Evolutionary conservation across 345 rosid genomes (phyloP).

Genomic region (Eucalyptus caleyi): DNA sequence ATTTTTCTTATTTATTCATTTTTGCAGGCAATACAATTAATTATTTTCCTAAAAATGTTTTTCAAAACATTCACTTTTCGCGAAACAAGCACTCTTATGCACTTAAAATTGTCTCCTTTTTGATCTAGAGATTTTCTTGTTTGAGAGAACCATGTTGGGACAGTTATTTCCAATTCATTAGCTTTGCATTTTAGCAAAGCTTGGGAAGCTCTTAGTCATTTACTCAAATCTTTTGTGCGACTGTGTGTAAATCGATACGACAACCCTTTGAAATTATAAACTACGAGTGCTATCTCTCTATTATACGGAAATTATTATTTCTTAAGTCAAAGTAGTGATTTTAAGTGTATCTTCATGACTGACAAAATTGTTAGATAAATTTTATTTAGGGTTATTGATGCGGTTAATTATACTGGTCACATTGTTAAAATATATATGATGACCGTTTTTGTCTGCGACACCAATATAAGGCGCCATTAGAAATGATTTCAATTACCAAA

Average conservation of each 20-base stretch:
- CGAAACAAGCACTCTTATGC: too few relatives aligned
- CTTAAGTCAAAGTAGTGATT: not conserved
- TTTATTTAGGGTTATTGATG: not conserved
- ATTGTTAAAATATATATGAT: not conserved
- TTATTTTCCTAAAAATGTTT: too few relatives aligned
- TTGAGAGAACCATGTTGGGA: not conserved
- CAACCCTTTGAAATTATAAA: not conserved
- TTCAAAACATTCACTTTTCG: too few relatives aligned
- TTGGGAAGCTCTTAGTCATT: not conserved
- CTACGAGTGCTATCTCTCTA: not conserved
- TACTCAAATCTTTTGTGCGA: not conserved
- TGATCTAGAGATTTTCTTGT: not conserved
- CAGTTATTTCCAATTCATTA: not conserved
- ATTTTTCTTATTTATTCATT: too few relatives aligned
- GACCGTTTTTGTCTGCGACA: not conserved
- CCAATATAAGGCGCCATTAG: not conserved
- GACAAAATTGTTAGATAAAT: not conserved
- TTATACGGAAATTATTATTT: not conserved
- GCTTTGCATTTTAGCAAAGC: not conserved
- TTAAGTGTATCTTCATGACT: not conserved
- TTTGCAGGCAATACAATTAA: too few relatives aligned
- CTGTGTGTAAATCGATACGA: not conserved
- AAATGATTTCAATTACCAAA: not conserved
- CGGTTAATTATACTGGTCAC: not conserved
- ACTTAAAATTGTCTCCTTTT: not conserved